Base-by-base conservation (phyloP, 805 yeast species). In the Saccharomycopsis fibuligera region DNA sequence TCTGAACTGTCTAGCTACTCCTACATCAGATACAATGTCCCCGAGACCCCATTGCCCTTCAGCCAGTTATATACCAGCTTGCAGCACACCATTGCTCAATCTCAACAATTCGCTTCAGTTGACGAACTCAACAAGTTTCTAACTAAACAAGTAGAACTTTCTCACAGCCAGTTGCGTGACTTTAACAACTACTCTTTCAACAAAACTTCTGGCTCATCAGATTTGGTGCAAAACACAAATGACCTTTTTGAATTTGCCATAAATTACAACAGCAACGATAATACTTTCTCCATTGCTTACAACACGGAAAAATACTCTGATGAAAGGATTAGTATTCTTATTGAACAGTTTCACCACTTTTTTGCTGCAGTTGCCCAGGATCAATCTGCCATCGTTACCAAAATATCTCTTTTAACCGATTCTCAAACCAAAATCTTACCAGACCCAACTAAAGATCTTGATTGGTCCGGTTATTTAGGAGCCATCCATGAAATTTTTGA, bases 401-500 rank as follows among this genome's bases (percentile, higher is more conserved):
- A 78, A 51, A 75, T 86, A 27, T 75, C 78, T 37, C 71, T 93
- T 55, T 68, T 87, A 48, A 88, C 98, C 1, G 59, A 67, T n/a
- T 64, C 81, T 1, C 96, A 89, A 58, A 61, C 58, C 40, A 54
- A 64, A 0, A 66, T 72, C 2, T 70, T 95, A 48, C 99, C 99
- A 5, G 90, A 90, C 62, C 98, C 99, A 39, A 86, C 88, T 6
- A 64, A 69, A 8, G 84, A 89, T 58, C 73, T 93, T 55, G 96
- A 89, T 66, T 93, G 97, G 97, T 72, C 81, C 37, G 85, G 84
- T 25, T 93, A 79, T 66, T 76, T 95, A 56, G 99, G 99, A 41
- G 90, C 98, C 14, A 95, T 93, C 58, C 99, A 93, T 61, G 99
- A 93, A 60, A 90, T 93, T 39, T 93, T 93, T 67, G 82, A 85